Evolutionary conservation across 2,329 filamentous ascomycete species (phyloP).

Genomic region (Cadophora luteo-olivacea): DNA sequence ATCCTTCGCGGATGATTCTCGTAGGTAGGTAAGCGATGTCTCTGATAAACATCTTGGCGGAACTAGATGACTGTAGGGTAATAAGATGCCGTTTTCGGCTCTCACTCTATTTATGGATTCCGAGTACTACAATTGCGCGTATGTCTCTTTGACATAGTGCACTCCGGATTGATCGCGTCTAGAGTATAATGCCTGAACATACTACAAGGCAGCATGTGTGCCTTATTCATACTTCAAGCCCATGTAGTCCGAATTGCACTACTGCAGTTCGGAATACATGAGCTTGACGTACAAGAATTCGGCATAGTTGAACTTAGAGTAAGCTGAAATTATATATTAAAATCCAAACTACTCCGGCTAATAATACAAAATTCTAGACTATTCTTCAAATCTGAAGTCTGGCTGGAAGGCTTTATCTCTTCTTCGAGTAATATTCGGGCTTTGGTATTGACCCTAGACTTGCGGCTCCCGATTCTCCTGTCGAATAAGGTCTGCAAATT

Average conservation of each 20-base stretch:
- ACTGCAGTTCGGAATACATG: slow-evolving; percentile 12
- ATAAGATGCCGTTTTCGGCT: background rate
- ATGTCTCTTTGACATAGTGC: background rate
- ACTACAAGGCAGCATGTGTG: slow-evolving; percentile 11
- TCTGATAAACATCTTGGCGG: background rate
- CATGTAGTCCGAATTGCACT: slow-evolving; percentile 2
- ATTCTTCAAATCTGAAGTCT: no score
- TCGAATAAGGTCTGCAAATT: no score
- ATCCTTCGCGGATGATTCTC: no score
- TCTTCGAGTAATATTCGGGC: no score
- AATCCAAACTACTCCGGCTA: background rate
- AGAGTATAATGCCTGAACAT: slow-evolving; percentile 1
- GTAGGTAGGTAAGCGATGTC: no score
- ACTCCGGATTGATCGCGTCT: background rate
- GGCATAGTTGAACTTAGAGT: background rate
- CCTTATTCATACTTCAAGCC: slow-evolving; percentile 13
- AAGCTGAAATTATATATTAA: background rate
- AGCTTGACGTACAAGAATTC: background rate
- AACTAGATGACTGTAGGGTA: background rate
- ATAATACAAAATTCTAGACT: no score
- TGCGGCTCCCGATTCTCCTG: no score
- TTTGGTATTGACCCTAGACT: no score
- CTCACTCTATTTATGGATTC: background rate
- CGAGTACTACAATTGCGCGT: background rate
- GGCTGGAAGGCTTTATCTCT: no score